Percentiles rank a stretch among this genome's conserved stretches.
Conservation (phyloP, 2,329 filamentous ascomycete species). For the Acrodontium crateriforme region DNA sequence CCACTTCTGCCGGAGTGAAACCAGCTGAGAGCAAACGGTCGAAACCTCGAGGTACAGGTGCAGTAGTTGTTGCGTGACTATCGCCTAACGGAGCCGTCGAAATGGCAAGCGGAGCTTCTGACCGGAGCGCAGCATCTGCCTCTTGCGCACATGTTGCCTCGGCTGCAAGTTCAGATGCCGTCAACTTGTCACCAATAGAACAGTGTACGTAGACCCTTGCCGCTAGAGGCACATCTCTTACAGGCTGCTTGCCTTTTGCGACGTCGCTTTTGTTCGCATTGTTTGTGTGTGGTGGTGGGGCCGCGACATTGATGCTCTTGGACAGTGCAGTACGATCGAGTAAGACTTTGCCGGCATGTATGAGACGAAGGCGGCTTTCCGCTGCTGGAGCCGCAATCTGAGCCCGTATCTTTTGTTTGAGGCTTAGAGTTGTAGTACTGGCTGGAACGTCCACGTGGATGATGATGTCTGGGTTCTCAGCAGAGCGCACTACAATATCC, state of each 20-base stretch:
- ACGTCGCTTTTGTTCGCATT: constrained; percentile 19
- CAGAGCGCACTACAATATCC: constrained; percentile 72
- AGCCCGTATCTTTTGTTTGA: constrained; percentile 70
- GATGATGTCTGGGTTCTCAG: constrained; percentile 67
- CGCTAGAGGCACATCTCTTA: constrained; percentile 27
- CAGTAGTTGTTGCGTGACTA: constrained; percentile 26
- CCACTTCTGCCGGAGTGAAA: constrained; percentile 71
- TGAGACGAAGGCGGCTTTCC: constrained; percentile 66
- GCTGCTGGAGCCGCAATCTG: constrained; percentile 50
- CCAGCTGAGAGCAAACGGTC: constrained; percentile 70
- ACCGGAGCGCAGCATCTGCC: constrained; percentile 25
- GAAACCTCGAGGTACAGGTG: constrained; percentile 61
- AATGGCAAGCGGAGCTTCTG: constrained; percentile 13
- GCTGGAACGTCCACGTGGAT: constrained; percentile 58
- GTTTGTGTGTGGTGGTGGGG: constrained; percentile 31
- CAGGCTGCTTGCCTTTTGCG: constrained; percentile 54
- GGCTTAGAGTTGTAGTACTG: constrained; percentile 57
- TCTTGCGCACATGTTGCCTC: constrained; percentile 40
- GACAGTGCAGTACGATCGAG: constrained; percentile 57
- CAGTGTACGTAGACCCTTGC: constrained; percentile 77
- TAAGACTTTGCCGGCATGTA: constrained; percentile 78
- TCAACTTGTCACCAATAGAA: constrained; percentile 65
- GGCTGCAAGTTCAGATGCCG: constrained; percentile 50
- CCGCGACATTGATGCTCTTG: constrained; percentile 50
- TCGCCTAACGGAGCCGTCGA: constrained; percentile 1